Conservation (phyloP, 805 yeast genomes). For the Candida ipomoeae region DNA sequence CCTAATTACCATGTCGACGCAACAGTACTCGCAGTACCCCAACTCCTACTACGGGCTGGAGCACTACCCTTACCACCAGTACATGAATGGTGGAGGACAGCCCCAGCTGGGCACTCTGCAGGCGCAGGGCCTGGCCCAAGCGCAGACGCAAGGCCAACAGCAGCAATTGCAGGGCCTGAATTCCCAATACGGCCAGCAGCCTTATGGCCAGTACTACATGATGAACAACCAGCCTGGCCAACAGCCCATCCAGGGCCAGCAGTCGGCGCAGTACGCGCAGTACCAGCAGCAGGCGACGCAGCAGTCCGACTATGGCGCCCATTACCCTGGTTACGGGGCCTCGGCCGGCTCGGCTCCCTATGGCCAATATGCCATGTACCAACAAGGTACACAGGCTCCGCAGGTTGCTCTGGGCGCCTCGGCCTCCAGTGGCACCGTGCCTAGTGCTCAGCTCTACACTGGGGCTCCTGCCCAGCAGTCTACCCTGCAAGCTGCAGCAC, state of each 20-base stretch:
- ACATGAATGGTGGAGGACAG: conserved; percentile 16
- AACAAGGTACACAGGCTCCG: conserved; percentile 12
- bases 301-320: conserved; percentile 15
- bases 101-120: conserved; percentile 14
- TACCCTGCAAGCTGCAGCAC: conserved; percentile 10
- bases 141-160: conserved; percentile 7
- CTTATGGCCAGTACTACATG: conserved; percentile 19
- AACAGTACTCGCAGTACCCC: conserved; percentile 19
- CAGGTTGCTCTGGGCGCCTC: conserved; percentile 6
- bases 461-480: conserved; percentile 10
- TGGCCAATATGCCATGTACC: conserved; percentile 18
- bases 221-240: conserved; percentile 16
- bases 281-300: conserved; percentile 12
- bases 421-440: conserved; percentile 10
- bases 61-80: conserved; percentile 20
- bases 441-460: conserved; percentile 14
- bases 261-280: conserved; percentile 11
- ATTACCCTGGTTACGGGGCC: conserved; percentile 15
- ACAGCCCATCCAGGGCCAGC: conserved; percentile 13
- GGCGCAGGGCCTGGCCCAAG: conserved; percentile 10
- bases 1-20: conserved; percentile 16
- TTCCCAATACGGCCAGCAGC: conserved; percentile 17
- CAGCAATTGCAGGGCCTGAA: conserved; percentile 14
- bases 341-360: conserved; percentile 12
- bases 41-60: conserved; percentile 21